Evolutionary conservation across 106 monocot species (phyloP).

Genomic region (Hemerocallis citrina): DNA sequence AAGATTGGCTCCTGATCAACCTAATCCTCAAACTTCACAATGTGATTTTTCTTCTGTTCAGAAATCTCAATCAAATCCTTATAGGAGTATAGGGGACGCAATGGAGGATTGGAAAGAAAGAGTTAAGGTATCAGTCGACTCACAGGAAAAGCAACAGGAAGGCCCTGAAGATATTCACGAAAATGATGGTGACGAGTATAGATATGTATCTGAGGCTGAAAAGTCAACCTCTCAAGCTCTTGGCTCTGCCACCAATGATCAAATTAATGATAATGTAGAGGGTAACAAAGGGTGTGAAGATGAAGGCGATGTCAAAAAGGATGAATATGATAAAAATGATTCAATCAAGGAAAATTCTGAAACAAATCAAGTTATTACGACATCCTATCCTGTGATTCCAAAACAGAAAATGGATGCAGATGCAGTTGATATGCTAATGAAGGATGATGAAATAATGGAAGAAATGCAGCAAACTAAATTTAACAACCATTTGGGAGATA

Average conservation of each 20-base stretch:
- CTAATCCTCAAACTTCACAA: slow-evolving; percentile 22
- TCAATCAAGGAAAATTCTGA: slow-evolving; percentile 23
- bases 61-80: slow-evolving; percentile 57
- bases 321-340: slow-evolving; percentile 24
- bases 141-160: slow-evolving; percentile 32
- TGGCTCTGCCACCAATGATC: slow-evolving; percentile 70
- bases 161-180: slow-evolving; percentile 16
- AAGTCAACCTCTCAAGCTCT: slow-evolving; percentile 72
- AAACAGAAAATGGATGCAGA: slow-evolving; percentile 19
- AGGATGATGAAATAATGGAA: slow-evolving; percentile 23
- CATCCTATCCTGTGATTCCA: slow-evolving; percentile 15
- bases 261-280: slow-evolving; percentile 28
- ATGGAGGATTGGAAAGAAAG: slow-evolving; percentile 83
- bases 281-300: slow-evolving; percentile 15
- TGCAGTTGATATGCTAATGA: slow-evolving; percentile 1
- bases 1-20: slow-evolving; percentile 26
- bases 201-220: slow-evolving; percentile 56
- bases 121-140: slow-evolving; percentile 55
- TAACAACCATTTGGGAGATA: slow-evolving; percentile 17
- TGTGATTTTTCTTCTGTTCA: slow-evolving; percentile 16
- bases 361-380: slow-evolving; percentile 13
- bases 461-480: slow-evolving; percentile 4
- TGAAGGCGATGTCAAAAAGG: slow-evolving; percentile 24
- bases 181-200: slow-evolving; percentile 56
- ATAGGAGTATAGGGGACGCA: slow-evolving; percentile 75